Percentiles rank a stretch among this genome's conserved stretches.
Evolutionary conservation across 805 yeast species (phyloP).

Genomic region (Maudiozyma bulderi): DNA sequence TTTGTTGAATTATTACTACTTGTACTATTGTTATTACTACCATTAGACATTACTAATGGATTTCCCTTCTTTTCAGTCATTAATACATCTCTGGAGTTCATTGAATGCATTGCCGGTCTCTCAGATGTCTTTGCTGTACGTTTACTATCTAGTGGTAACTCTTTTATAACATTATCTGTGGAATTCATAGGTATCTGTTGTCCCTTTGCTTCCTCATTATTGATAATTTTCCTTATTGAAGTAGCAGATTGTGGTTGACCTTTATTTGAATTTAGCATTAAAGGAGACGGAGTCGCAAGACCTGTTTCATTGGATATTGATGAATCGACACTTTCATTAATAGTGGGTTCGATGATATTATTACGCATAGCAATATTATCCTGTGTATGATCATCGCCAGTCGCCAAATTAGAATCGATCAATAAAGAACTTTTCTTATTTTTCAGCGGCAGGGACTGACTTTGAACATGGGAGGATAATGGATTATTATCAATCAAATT

Average conservation of each 20-base stretch:
- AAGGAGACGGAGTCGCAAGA: no score
- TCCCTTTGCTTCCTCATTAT: background rate
- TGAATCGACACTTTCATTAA: background rate
- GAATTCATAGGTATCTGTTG: background rate
- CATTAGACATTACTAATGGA: background rate
- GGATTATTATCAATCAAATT: conserved; percentile 22
- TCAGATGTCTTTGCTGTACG: conserved; percentile 12
- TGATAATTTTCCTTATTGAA: background rate
- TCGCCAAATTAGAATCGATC: conserved; percentile 8
- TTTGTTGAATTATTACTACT: background rate
- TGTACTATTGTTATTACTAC: background rate
- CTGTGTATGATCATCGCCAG: background rate
- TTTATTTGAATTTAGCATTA: background rate
- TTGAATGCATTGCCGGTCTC: conserved; percentile 16
- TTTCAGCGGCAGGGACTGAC: conserved; percentile 21
- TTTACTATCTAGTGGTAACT: background rate
- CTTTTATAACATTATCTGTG: conserved; percentile 1
- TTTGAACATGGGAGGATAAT: conserved; percentile 19
- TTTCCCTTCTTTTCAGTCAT: conserved; percentile 2
- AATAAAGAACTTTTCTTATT: conserved; percentile 31
- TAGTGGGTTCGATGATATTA: background rate
- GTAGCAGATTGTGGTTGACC: background rate
- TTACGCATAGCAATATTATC: background rate
- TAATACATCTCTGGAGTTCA: conserved; percentile 21
- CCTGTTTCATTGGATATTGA: background rate